Percentiles rank a stretch among this genome's conserved stretches.
phyloP scores from a whole-genome alignment of 2,329 filamentous ascomycete genomes.

The Venturia oleaginea region DNA sequence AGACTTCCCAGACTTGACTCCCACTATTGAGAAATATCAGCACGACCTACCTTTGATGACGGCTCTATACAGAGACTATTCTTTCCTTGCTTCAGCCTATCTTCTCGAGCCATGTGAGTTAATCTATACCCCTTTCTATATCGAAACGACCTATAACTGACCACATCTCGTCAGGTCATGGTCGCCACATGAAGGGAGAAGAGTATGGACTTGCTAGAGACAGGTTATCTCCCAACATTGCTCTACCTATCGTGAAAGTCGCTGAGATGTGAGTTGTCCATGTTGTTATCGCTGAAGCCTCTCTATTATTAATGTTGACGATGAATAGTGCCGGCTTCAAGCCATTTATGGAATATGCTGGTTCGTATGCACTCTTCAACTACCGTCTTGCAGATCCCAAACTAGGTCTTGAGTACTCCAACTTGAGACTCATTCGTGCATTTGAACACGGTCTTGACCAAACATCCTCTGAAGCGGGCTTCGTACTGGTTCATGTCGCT shows the following conservation, averaged over 20 bases:
- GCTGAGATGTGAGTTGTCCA: constrained; percentile 67
- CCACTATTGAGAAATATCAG: constrained; percentile 59
- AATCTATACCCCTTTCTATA: constrained; percentile 33
- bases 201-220: constrained; percentile 71
- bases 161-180: constrained; percentile 8
- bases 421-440: constrained; percentile 76
- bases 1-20: constrained; percentile 70
- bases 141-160: not conserved
- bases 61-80: constrained; percentile 84
- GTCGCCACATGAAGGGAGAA: constrained; percentile 46
- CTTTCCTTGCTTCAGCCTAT: constrained; percentile 82
- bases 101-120: constrained; percentile 86
- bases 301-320: not conserved
- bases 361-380: constrained; percentile 55
- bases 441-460: constrained; percentile 86
- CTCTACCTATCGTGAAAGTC: constrained; percentile 74
- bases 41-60: constrained; percentile 72
- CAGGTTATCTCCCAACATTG: constrained; percentile 61
- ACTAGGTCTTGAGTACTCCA: constrained; percentile 46
- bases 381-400: constrained; percentile 50
- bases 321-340: constrained; percentile 59
- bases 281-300: not conserved
- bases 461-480: constrained; percentile 81
- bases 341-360: constrained; percentile 82
- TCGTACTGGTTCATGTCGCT: constrained; percentile 90